Percentiles rank a stretch among this genome's conserved stretches.
Conservation (phyloP, 2,329 filamentous ascomycete genomes). For the Clonostachys solani region DNA sequence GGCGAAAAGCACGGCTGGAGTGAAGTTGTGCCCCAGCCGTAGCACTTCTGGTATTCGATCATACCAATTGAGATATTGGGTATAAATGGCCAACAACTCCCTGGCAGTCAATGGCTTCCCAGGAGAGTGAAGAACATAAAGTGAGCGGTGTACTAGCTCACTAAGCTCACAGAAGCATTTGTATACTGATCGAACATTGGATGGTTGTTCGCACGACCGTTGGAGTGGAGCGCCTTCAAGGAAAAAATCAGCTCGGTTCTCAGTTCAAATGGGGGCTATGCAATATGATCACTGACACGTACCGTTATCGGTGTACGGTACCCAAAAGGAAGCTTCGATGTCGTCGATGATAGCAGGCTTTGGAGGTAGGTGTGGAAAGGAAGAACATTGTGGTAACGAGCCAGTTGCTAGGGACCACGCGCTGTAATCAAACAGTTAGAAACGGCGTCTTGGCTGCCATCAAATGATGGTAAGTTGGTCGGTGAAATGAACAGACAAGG, state of each 20-base stretch:
- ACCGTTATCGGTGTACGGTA: slow-evolving; percentile 56
- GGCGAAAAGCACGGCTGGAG: slow-evolving; percentile 67
- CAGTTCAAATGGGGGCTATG: background rate
- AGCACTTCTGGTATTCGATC: slow-evolving; percentile 61
- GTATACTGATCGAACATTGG: slow-evolving; percentile 64
- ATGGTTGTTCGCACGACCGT: slow-evolving; percentile 55
- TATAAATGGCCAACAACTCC: slow-evolving; percentile 60
- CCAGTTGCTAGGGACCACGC: slow-evolving; percentile 64
- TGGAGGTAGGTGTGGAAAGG: slow-evolving; percentile 49
- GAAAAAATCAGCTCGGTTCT: too few relatives aligned
- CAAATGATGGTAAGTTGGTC: background rate
- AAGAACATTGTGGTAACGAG: slow-evolving; percentile 55
- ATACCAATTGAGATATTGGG: slow-evolving; percentile 69
- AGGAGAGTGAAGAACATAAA: slow-evolving; percentile 70
- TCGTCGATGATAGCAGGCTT: slow-evolving; percentile 57
- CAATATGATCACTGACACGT: slow-evolving; percentile 13
- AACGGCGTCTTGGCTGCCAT: background rate
- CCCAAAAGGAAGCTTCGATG: slow-evolving; percentile 56
- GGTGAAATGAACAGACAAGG: background rate
- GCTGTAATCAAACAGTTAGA: slow-evolving; percentile 23
- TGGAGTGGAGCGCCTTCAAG: slow-evolving; percentile 44
- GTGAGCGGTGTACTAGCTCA: slow-evolving; percentile 67
- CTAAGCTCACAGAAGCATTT: slow-evolving; percentile 69
- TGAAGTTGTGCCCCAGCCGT: slow-evolving; percentile 63
- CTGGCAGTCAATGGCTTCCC: slow-evolving; percentile 60